Evolutionary conservation across 148 eudicot species (phyloP), one percentile per base, ranked within the genome.

Genomic region (Drosera capensis): DNA sequence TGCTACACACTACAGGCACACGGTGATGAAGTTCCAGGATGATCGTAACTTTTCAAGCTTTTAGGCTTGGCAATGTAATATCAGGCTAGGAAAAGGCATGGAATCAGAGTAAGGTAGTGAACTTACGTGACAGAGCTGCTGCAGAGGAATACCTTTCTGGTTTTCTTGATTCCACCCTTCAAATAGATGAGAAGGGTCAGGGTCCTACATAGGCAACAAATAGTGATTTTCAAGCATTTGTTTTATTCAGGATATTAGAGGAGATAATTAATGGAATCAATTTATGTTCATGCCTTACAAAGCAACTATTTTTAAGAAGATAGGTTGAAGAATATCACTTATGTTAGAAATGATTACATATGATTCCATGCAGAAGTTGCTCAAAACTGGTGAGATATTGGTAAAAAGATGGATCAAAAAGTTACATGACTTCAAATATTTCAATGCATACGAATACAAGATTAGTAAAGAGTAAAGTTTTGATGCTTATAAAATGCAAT

Each of bases 101-200:
- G 15, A 23, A 44, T 3, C 19, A 23, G 24, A 43, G 39, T 26
- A 20, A 2, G n/a, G n/a, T n/a, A 38, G 44, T 40, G 20, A 44
- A 78, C 99, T 90, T 81, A 90, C 99, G 95, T 9, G 99, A 71
- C 22, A 90, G 78, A 48, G 99, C 95, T 45, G 99, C 95, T 44
- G 99, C 99, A 8, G 99, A 90, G 42, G 99, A 90, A 72, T 90
- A 90, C 50, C 99, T 81, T 70, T 90, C 99, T 44, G 99, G 94
- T 62, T 85, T 81, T 70, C 99, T 79, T 43, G 99, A 84, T 71
- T 78, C 88, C 76, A 71, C 99, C 99, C 99, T 90, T 63, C 62
- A 73, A 74, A 73, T 63, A 78, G 62, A 80, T 64, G 67, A 78
- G 71, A 75, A 65, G 64, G 62, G 73, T 74, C 59, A 77, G 77